Percentiles rank a stretch among this genome's conserved stretches.
These are phyloP conservation scores for Clonostachys solani DNA, from an alignment of 2,329 filamentous ascomycete genomes.

Conservation along the genomic window DNA sequence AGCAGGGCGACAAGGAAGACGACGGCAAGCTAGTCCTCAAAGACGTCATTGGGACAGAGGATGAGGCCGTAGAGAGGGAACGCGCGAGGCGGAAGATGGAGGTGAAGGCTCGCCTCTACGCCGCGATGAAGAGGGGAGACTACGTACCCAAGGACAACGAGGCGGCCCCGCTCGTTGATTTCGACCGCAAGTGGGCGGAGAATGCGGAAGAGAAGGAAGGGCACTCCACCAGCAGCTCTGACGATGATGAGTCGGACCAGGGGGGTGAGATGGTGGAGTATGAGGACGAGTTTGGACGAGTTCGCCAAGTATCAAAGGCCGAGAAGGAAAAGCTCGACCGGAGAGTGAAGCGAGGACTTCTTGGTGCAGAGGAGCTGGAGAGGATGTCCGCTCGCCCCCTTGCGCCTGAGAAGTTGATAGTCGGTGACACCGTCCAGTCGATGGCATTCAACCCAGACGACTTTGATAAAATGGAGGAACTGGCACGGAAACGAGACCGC, in stretches of 20 bases:
- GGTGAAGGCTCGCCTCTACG: conserved; percentile 84
- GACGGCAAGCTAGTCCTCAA: conserved; percentile 41
- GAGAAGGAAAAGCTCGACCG: conserved; percentile 63
- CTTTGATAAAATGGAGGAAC: conserved; percentile 67
- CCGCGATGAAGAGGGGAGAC: conserved; percentile 87
- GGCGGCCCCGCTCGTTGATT: conserved; percentile 75
- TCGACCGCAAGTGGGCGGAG: conserved; percentile 94
- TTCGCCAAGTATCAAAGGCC: conserved; percentile 65
- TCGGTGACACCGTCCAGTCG: conserved; percentile 80
- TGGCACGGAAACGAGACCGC: conserved; percentile 75
- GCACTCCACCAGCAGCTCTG: conserved; percentile 41
- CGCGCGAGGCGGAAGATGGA: conserved; percentile 79
- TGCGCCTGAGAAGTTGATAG: conserved; percentile 69
- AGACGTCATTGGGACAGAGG: conserved; percentile 49
- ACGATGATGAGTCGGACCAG: conserved; percentile 34
- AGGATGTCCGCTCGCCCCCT: conserved; percentile 63
- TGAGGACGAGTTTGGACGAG: conserved; percentile 88
- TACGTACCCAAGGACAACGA: conserved; percentile 64
- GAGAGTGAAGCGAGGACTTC: conserved; percentile 39
- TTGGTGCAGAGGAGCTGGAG: conserved; percentile 59
- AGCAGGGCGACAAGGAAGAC: neutral
- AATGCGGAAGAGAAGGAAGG: conserved; percentile 52
- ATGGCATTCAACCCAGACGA: conserved; percentile 78
- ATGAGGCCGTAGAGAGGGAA: conserved; percentile 64
- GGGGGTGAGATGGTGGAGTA: conserved; percentile 73